Evolutionary conservation across 129 eudicot species (phyloP).

Genomic region (Ambrosia trifida): DNA sequence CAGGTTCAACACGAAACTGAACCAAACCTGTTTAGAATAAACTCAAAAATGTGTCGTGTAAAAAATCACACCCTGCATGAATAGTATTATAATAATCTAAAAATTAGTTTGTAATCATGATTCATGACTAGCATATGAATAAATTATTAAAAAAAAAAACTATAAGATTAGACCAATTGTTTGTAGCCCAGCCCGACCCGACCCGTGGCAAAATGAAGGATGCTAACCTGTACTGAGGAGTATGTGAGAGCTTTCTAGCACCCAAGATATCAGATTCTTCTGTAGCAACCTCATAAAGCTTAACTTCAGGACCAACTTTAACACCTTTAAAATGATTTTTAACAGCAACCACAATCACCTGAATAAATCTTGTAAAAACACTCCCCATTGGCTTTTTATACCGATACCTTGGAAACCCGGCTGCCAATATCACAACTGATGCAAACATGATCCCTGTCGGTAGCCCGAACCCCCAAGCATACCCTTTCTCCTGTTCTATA

Average conservation of each 20-base stretch:
- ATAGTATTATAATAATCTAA: not conserved
- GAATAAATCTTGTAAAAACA: slow-evolving; percentile 76
- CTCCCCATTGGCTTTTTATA: slow-evolving; percentile 86
- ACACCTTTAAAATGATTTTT: slow-evolving; percentile 62
- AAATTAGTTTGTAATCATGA: not conserved
- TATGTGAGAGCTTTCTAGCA: slow-evolving; percentile 65
- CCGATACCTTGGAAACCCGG: slow-evolving; percentile 57
- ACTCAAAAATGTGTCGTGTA: no score
- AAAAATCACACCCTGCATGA: no score
- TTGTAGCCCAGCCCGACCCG: not conserved
- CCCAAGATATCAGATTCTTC: slow-evolving; percentile 67
- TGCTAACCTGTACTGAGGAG: slow-evolving; percentile 60
- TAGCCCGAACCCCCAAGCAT: slow-evolving; percentile 79
- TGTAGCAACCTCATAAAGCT: slow-evolving; percentile 61
- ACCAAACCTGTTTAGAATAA: no score
- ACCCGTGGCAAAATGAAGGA: not conserved
- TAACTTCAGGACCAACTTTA: slow-evolving; percentile 26
- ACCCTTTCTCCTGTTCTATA: slow-evolving; percentile 57
- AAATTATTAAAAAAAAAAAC: not conserved
- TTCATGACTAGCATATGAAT: no score
- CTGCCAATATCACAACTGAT: slow-evolving; percentile 53
- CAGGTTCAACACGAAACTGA: no score
- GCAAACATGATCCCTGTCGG: slow-evolving; percentile 55
- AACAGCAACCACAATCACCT: slow-evolving; percentile 62
- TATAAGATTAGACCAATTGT: not conserved